Conservation (phyloP, 495 filamentous ascomycete species). For the Aspergillus cavernicola region DNA sequence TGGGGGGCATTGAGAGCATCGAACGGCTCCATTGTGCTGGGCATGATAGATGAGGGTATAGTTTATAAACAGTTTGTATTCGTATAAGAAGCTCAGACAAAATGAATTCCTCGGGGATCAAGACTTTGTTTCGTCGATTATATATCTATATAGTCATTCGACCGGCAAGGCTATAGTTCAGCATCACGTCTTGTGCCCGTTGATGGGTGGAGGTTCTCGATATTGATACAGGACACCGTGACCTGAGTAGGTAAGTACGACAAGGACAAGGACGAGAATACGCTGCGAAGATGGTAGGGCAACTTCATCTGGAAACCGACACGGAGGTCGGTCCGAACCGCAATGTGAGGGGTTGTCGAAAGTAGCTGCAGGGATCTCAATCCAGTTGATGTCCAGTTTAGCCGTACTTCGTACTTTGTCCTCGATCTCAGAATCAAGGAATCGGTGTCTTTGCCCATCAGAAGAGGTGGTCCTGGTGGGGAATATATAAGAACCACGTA, state of each 20-base stretch:
- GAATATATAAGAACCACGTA: no score
- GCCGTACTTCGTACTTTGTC: background rate
- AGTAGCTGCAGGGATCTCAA: background rate
- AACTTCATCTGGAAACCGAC: background rate
- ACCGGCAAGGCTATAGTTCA: no score
- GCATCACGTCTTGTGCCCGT: no score
- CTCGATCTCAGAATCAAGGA: no score
- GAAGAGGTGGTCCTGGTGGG: no score
- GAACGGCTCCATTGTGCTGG: background rate
- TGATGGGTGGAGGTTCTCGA: no score
- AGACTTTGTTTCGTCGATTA: background rate
- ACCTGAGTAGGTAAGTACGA: no score
- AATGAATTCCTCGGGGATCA: background rate
- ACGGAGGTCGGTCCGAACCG: background rate
- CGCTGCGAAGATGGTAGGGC: no score
- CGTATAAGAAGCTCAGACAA: background rate
- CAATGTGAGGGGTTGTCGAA: background rate
- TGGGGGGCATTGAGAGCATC: background rate
- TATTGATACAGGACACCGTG: background rate
- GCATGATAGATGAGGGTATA: background rate
- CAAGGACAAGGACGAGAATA: no score
- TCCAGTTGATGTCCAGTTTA: no score
- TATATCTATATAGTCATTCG: background rate
- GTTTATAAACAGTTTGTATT: no score
- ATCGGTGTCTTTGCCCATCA: no score